A percentile compares a stretch with the other conserved stretches of the same genome.
phyloP scores from a whole-genome alignment of 208 protist species.

The Herpetomonas tarakana region DNA sequence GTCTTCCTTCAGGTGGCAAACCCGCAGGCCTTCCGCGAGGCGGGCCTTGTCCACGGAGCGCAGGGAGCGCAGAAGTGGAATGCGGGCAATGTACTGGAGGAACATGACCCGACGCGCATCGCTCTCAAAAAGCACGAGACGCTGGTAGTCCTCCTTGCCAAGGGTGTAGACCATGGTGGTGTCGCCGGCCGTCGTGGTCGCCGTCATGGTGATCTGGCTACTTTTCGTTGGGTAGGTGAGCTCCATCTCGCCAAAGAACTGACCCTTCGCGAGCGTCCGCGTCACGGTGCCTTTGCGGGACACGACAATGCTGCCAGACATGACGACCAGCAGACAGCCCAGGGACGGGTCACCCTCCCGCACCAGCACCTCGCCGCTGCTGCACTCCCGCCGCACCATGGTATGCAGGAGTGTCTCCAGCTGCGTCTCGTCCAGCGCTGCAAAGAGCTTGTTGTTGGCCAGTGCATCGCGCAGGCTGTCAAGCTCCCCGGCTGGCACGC shows the following conservation, averaged over 20 bases:
- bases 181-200: constrained; percentile 10
- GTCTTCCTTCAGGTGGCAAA: constrained; percentile 42
- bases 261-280: constrained; percentile 22
- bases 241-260: constrained; percentile 56
- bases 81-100: constrained; percentile 49
- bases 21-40: constrained; percentile 54
- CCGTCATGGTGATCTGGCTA: constrained; percentile 42
- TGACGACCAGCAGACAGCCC: constrained; percentile 46
- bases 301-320: constrained; percentile 39
- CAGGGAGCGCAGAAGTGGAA: constrained; percentile 39
- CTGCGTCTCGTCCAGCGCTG: constrained; percentile 53
- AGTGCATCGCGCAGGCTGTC: constrained; percentile 41
- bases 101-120: constrained; percentile 42
- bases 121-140: constrained; percentile 50
- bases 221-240: constrained; percentile 35
- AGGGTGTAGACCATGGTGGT: constrained; percentile 46
- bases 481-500: constrained; percentile 42
- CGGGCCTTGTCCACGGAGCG: constrained; percentile 33
- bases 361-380: constrained; percentile 35
- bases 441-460: constrained; percentile 49
- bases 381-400: constrained; percentile 39
- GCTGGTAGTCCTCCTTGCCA: constrained; percentile 43
- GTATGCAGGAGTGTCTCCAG: constrained; percentile 50
- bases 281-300: constrained; percentile 29
- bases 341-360: constrained; percentile 32